Conservation (phyloP, 140 eudicot species). For the Cichorium intybus region DNA sequence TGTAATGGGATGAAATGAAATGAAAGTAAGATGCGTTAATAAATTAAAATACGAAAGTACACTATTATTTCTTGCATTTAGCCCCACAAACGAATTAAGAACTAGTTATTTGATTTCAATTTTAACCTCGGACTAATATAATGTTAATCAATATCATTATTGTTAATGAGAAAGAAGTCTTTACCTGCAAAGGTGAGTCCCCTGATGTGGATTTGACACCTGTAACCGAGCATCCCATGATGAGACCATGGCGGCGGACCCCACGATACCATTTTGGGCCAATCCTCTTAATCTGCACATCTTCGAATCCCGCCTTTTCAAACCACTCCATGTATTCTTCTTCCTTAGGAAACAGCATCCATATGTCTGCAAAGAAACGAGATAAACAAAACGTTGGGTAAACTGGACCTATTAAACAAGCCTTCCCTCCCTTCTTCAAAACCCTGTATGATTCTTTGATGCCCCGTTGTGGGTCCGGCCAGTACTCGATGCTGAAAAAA, state of each 20-base stretch:
- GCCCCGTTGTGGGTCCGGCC: conserved; percentile 99
- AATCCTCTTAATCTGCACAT: conserved; percentile 79
- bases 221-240: conserved; percentile 91
- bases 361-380: conserved; percentile 89
- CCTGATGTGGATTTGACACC: conserved; percentile 82
- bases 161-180: background rate
- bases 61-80: too few species aligned
- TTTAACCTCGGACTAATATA: too few species aligned
- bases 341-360: conserved; percentile 97
- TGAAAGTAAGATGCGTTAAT: too few species aligned
- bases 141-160: too few species aligned
- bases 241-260: conserved; percentile 96
- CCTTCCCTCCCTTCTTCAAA: conserved; percentile 75
- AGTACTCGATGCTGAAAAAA: conserved; percentile 76
- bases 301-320: conserved; percentile 78
- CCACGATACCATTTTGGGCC: conserved; percentile 98
- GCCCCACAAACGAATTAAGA: too few species aligned
- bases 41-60: too few species aligned
- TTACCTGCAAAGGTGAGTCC: conserved; percentile 91
- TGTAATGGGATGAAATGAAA: too few species aligned
- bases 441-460: conserved; percentile 94
- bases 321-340: conserved; percentile 96
- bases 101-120: too few species aligned
- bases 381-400: conserved; percentile 89
- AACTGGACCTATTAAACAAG: conserved; percentile 94